phyloP scores from a whole-genome alignment of 352 stramenopile species.

The Phytophthora fragariae region DNA sequence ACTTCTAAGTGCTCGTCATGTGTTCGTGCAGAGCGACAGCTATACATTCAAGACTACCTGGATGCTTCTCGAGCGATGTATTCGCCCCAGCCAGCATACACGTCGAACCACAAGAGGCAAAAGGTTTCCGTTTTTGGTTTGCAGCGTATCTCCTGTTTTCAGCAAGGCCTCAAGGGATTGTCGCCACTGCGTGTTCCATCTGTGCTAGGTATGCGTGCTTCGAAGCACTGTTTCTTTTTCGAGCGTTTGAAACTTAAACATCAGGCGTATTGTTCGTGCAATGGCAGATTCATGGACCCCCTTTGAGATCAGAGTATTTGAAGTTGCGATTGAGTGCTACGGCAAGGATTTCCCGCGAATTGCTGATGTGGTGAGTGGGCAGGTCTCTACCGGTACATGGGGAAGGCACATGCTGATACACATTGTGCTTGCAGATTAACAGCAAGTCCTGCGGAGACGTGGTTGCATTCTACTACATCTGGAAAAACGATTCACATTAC shows the following conservation, averaged over 20 bases:
- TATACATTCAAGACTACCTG: slow-evolving; percentile 75
- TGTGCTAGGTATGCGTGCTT: slow-evolving; percentile 46
- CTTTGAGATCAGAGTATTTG: slow-evolving; percentile 84
- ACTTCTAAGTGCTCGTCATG: neutral
- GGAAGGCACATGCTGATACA: slow-evolving; percentile 4
- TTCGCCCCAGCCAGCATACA: slow-evolving; percentile 39
- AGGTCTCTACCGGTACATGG: neutral
- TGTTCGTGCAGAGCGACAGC: slow-evolving; percentile 58
- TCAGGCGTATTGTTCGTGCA: neutral
- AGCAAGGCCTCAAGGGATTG: slow-evolving; percentile 58
- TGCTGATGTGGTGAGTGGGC: slow-evolving; percentile 61
- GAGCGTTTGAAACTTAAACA: neutral
- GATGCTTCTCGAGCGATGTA: slow-evolving; percentile 66
- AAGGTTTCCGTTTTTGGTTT: slow-evolving; percentile 66
- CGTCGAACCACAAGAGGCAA: slow-evolving; percentile 56
- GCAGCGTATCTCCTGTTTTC: slow-evolving; percentile 52
- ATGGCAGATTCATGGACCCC: slow-evolving; percentile 79
- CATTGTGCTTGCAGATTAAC: slow-evolving; percentile 49
- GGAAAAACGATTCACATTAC: slow-evolving; percentile 90
- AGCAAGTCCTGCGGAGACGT: slow-evolving; percentile 78
- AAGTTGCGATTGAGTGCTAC: slow-evolving; percentile 85
- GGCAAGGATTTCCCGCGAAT: slow-evolving; percentile 86
- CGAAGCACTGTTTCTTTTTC: neutral
- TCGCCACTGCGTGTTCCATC: slow-evolving; percentile 56
- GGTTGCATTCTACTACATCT: slow-evolving; percentile 89